Evolutionary conservation across 441 rosid species (phyloP), one percentile per base, ranked within the genome.

Genomic region (Croton laevigatus): DNA sequence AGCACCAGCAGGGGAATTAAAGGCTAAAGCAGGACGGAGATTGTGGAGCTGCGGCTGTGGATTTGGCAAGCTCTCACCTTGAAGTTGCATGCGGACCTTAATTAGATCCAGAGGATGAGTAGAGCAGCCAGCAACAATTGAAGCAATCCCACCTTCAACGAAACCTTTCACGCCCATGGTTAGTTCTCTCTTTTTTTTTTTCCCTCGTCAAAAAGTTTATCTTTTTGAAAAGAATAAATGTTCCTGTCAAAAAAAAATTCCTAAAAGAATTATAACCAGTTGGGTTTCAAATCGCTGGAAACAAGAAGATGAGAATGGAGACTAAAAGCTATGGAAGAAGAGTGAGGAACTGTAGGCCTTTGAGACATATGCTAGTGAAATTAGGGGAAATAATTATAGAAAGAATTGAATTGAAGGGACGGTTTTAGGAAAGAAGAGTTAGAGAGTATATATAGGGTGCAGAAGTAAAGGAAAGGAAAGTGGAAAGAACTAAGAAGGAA

Each of bases 41-140:
- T 55, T 37, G 32, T 61, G 87, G 42, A 54, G 7, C 9, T 68
- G 76, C 17, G 61, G 72, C 12, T 71, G 59, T 45, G 80, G 80
- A 6, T 59, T 34, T 4, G 80, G 72, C 44, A 69, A 48, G n/a
- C 42, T 78, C 54, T 91, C 95, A 14, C 97, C 97, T 61, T 91
- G 97, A 13, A 91, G 93, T 69, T 93, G 97, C 87, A 93, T 84
- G 9, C 95, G 87, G 59, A 93, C 98, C 76, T 90, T 93, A 75
- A 93, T 85, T 27, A 90, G 93, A 65, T 93, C 97, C 16, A 92
- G 84, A 20, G 97, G 98, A 73, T 92, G 96, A 54, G 96, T 92
- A 2, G 93, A 85, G 77, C 90, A 88, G 14, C 97, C 94, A 6
- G 98, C 98, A n/a, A 92, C 81, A 45, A 90, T 78, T 7, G 96